phyloP scores from a whole-genome alignment of 805 yeast species.

The Hanseniaspora mollemarum region DNA sequence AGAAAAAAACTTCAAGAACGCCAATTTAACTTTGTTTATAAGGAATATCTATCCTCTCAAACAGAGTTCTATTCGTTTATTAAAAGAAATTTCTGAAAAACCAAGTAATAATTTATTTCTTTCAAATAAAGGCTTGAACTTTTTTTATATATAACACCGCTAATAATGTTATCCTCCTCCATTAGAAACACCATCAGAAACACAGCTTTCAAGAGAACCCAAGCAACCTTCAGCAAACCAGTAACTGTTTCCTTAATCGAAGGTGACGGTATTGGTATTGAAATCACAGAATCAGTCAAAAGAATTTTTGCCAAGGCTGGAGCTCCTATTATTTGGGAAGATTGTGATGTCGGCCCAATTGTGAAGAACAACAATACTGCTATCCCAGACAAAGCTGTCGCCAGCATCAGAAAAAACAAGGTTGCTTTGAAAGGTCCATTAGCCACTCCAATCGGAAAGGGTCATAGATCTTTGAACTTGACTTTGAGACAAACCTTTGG shows the following conservation, averaged over 20 bases:
- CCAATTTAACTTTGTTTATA: no score
- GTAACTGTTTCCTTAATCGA: constrained; percentile 94
- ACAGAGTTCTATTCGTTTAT: no score
- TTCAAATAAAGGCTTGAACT: neutral
- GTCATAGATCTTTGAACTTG: constrained; percentile 93
- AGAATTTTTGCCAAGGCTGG: constrained; percentile 85
- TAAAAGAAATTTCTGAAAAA: neutral
- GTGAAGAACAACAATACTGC: constrained; percentile 87
- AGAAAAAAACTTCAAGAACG: no score
- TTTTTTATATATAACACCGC: neutral
- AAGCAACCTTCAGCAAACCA: constrained; percentile 35
- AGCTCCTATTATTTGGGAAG: constrained; percentile 95
- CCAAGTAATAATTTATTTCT: neutral
- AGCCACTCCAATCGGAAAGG: constrained; percentile 98
- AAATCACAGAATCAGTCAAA: constrained; percentile 89
- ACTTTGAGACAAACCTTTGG: constrained; percentile 95
- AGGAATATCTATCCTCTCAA: no score
- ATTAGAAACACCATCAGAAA: constrained; percentile 2
- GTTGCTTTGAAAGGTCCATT: constrained; percentile 97
- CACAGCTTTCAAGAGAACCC: constrained; percentile 18
- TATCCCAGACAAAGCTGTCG: constrained; percentile 83
- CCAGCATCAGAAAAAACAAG: constrained; percentile 80
- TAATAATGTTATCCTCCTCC: constrained; percentile 7
- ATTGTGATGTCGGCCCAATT: constrained; percentile 89
- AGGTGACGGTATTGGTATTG: constrained; percentile 97